These are phyloP conservation scores for Rhizoclosmatium globosum DNA, from an alignment of 192 early-diverging fungal genomes.

Conservation along the genomic window DNA sequence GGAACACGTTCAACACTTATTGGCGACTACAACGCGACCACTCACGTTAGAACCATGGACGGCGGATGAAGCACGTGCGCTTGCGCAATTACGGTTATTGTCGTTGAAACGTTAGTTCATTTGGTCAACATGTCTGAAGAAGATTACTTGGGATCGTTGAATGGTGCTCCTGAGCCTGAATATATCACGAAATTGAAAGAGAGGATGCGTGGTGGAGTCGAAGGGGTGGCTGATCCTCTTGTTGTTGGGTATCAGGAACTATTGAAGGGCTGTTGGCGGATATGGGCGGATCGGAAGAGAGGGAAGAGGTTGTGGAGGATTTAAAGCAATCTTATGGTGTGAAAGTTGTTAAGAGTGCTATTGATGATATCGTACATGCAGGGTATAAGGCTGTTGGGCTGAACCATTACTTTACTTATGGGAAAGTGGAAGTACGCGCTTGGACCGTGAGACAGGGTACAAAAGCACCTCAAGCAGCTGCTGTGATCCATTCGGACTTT, in stretches of 20 bases:
- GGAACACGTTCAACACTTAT: too few relatives aligned
- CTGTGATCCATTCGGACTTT: too few relatives aligned
- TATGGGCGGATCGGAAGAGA: conserved; percentile 68
- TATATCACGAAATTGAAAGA: conserved; percentile 68
- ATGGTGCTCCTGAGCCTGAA: conserved; percentile 83
- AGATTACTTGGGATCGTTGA: conserved; percentile 52
- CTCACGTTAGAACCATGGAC: conserved; percentile 66
- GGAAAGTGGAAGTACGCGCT: conserved; percentile 87
- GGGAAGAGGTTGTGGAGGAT: conserved; percentile 40
- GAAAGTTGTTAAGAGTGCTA: conserved; percentile 55
- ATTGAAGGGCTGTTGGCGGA: conserved; percentile 73
- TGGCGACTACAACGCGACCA: neutral
- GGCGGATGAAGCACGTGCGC: conserved; percentile 88
- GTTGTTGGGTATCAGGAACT: conserved; percentile 84
- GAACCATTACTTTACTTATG: conserved; percentile 93
- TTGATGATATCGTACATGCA: conserved; percentile 88
- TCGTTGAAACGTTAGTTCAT: conserved; percentile 90
- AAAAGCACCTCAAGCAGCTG: too few relatives aligned
- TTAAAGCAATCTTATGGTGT: conserved; percentile 63
- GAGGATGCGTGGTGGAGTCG: conserved; percentile 62
- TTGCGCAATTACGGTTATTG: conserved; percentile 81
- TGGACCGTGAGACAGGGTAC: conserved; percentile 86
- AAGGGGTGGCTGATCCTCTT: conserved; percentile 63
- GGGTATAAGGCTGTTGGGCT: conserved; percentile 89
- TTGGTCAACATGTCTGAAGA: conserved; percentile 86